Evolutionary conservation across 1,284 basidiomycete species (phyloP), one percentile per base, ranked within the genome.

Genomic region (Sanguinoderma infundibulare): DNA sequence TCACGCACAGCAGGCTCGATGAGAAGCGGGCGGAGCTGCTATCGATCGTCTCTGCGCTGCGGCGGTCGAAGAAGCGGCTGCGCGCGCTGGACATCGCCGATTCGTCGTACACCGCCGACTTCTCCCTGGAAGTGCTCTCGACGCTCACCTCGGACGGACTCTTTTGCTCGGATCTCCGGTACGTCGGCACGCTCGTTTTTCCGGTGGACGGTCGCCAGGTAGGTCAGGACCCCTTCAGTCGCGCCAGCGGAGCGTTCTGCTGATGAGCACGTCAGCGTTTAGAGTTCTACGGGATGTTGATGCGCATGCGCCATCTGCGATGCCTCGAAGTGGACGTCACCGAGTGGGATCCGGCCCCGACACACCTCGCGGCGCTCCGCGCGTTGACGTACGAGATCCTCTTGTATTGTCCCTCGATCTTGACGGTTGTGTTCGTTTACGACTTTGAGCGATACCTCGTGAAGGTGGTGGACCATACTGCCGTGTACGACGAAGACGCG

Each of bases 291-390:
- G 83, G 81, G 3, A 73, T 83, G 39, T 77, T 90, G 57, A 82
- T 83, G 77, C 79, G 77, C 24, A 75, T 89, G 20, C 76, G 74
- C 4, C 73, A 71, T 26, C 76, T 89, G 12, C 75, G 79, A 62
- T 85, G 83, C 61, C 67, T 87, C 44, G 87, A 89, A 64, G 74
- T 89, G 15, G 87, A 89, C 40, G 78, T 89, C 24, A 83, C 83
- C 15, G 81, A 83, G 50, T 90, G 87, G 87, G 79, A 80, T 5
- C 87, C 87, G 6, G 71, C 82, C 3, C 87, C 85, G 8, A 72
- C 76, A 20, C 76, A 81, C 46, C 77, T 78, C 1, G 73, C 79
- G 12, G 87, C 86, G 1, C 72, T 87, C 51, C 81, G 85, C 14
- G 84, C 85, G 2, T 73, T 89, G 8, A 81, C 81, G 4, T 79